Base-by-base conservation (phyloP, 2,329 filamentous ascomycete genomes). In the Dothiorella sarmentorum region DNA sequence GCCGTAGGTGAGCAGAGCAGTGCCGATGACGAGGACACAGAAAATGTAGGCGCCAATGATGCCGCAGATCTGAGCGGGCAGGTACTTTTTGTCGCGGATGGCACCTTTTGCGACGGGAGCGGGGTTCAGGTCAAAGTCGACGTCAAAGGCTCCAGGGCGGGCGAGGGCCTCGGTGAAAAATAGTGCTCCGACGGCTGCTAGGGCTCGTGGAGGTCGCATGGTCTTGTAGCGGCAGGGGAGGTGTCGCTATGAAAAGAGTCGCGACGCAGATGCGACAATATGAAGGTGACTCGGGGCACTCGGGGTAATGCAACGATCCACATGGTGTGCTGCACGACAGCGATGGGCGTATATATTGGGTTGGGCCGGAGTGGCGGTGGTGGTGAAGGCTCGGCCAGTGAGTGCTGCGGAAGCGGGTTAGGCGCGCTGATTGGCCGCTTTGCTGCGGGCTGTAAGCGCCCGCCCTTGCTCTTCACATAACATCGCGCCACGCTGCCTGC, bases 1-100 rank as follows among this genome's bases (percentile, higher is more conserved):
- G 38, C 77, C 78, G 20, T 79, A 62, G 1, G 77, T 79, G 62
- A 80, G 72, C n/a, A 81, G 70, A 57, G 78, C 76, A 31, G 84
- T 78, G 66, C 90, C 86, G 66, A 94, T 84, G 66, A 94, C 73
- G 67, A 91, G 80, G 68, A 95, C 81, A 33, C 85, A 89, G 61
- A 90, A 73, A 60, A 92, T 81, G 83, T 97, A 97, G 60, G 89
- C 87, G 61, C 87, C 91, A 60, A 93, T 82, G 61, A 97, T 89
- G 64, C 87, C 90, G 63, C 89, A 88, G 65, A 97, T 86, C 73
- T 97, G 88, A 60, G 85, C 86, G 17, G 91, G 90, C 20, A 97
- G 83, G 58, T 88, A 84, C 17, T 80, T 75, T 63, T 63, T 69
- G 64, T 73, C 64, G 64, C 67, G 64, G 24, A 65, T 61, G 17